Conservation (phyloP, 192 early-diverging fungal species). For the Chytriomyces sp. region DNA sequence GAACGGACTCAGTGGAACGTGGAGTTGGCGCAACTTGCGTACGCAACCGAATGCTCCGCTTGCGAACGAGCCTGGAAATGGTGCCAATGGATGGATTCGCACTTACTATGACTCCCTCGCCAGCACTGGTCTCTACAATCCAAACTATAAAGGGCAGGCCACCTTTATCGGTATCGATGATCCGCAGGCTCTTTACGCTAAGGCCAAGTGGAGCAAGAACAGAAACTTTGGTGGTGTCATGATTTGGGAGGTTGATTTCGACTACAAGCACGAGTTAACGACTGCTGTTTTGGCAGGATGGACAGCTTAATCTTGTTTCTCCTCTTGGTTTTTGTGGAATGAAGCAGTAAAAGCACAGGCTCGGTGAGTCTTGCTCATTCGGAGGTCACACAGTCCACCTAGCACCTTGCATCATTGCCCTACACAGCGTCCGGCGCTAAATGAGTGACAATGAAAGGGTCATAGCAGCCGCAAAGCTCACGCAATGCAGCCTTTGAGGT, state of each 20-base stretch:
- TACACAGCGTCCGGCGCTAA: too few relatives aligned
- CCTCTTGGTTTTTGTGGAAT: too few relatives aligned
- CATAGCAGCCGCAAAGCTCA: too few relatives aligned
- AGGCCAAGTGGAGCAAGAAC: conserved; percentile 14
- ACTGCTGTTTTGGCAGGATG: neutral
- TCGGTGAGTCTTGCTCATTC: too few relatives aligned
- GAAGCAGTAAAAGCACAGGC: too few relatives aligned
- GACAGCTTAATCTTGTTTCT: neutral
- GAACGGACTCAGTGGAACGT: conserved; percentile 18
- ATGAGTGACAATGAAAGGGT: too few relatives aligned
- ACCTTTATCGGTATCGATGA: conserved; percentile 22
- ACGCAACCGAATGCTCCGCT: neutral
- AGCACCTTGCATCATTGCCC: too few relatives aligned
- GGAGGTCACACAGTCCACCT: too few relatives aligned
- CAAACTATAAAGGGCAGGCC: too few relatives aligned
- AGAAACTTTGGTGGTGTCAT: conserved; percentile 9
- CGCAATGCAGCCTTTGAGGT: too few relatives aligned
- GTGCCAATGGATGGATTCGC: neutral
- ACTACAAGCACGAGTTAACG: neutral
- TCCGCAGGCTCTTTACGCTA: neutral
- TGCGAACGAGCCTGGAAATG: neutral
- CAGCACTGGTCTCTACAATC: neutral
- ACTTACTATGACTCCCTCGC: neutral
- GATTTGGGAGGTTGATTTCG: conserved; percentile 17
- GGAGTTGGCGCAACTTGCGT: conserved; percentile 2